Evolutionary conservation across 1,139 yeast species (phyloP), one percentile per base, ranked within the genome.

Genomic region (Diutina neorugosa): DNA sequence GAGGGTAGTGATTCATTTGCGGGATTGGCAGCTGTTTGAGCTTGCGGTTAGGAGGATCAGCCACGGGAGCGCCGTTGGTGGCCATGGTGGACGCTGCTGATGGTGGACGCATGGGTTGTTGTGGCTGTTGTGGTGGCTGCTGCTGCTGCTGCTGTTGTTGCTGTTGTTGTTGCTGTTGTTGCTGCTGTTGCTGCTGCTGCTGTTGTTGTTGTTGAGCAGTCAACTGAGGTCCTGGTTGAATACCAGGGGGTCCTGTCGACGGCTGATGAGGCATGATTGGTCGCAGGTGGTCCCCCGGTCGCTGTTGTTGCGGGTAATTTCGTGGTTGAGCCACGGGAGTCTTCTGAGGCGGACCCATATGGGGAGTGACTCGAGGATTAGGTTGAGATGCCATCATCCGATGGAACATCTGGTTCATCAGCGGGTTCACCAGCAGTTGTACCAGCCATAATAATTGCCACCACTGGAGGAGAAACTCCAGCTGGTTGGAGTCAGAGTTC

Each of bases 381-480:
- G 21, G 34, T 12, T 49, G 53, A 11, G 25, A n/a, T 16, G 51
- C 14, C n/a, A 14, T n/a, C 37, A 31, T 31, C 37, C 25, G 51
- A 44, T 44, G 51, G 53, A 6, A 48, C 40, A 42, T 27, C 20
- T 27, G 43, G 37, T 44, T 48, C 50, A 42, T 34, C 18, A 11
- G 41, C 20, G 46, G 52, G 34, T 34, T 50, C 9, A 19, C 51
- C n/a, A 23, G 21, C 44, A 23, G 53, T 21, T 18, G 49, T 9
- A 52, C 52, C 27, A 21, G 44, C 55, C 56, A 52, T 44, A 58
- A 50, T 51, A 56, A 55, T 18, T 54, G 54, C 60, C 60, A 58
- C 58, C 58, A 58, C 18, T 57, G 58, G 20, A 52, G 51, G 23
- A 58, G 46, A 19, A 53, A 53, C n/a, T 52, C 52, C 42, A 51